Percentiles rank a stretch among this genome's conserved stretches.
phyloP scores from a whole-genome alignment of 2,329 filamentous ascomycete genomes.

The Pezicula rhizophila region DNA sequence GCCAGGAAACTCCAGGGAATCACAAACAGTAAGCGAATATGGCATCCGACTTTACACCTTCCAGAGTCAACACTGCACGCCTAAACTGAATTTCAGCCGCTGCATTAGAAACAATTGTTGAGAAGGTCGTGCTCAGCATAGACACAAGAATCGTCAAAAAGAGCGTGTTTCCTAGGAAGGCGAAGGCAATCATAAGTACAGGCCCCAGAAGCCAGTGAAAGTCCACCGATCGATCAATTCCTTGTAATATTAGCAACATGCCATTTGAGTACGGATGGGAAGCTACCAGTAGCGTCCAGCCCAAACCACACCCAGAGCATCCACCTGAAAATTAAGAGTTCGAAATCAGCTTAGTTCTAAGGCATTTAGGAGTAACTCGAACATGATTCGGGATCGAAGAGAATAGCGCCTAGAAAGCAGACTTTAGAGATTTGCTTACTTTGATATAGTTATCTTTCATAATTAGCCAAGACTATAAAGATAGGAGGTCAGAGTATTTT shows the following conservation, averaged over 20 bases:
- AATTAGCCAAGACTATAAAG: neutral
- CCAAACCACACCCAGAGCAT: conserved; percentile 95
- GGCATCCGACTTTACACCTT: conserved; percentile 79
- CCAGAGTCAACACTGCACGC: conserved; percentile 72
- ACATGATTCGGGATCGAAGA: too few relatives aligned
- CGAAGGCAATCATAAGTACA: conserved; percentile 74
- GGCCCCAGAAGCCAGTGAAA: conserved; percentile 79
- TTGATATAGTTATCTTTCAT: conserved; percentile 58
- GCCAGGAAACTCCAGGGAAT: neutral
- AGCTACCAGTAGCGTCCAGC: conserved; percentile 50
- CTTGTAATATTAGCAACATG: conserved; percentile 12
- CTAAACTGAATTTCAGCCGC: conserved; percentile 81
- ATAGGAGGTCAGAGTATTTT: neutral
- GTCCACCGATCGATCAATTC: conserved; percentile 51
- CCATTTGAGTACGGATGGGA: too few relatives aligned
- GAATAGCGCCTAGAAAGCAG: too few relatives aligned
- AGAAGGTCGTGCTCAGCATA: conserved; percentile 80
- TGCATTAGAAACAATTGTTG: conserved; percentile 68
- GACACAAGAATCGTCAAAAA: conserved; percentile 87
- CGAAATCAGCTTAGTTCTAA: too few relatives aligned
- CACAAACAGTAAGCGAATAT: conserved; percentile 61
- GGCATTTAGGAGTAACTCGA: too few relatives aligned
- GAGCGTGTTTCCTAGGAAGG: conserved; percentile 79
- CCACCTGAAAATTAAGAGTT: conserved; percentile 41
- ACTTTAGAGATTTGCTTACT: conserved; percentile 26